Base-by-base conservation (phyloP, 768 basidiomycete species). In the Lactifluus echinatus region DNA sequence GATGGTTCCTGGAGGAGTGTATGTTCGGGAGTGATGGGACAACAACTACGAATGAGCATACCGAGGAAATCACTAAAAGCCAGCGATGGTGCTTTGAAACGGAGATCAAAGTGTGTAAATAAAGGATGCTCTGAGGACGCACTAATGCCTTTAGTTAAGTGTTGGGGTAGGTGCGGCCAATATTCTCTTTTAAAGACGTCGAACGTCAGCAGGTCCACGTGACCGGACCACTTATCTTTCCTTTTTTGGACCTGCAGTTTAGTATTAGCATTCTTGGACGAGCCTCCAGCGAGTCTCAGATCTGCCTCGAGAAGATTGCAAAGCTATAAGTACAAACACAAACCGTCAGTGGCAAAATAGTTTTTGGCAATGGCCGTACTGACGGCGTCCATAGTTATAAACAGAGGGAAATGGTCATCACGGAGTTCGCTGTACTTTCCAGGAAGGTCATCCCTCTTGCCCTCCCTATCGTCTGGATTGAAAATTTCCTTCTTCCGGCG, bases 51-150 rank as follows among this genome's bases (percentile, higher is more conserved):
- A 5, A 12, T 4, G 19, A 2, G 14, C 4, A 17, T 52, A 80
- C 85, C 85, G 56, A 87, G 75, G 24, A 88, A 68, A 64, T 88
- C 84, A 36, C 77, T 79, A 64, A 79, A 88, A 0, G 85, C 82
- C 3, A 83, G 69, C 12, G 78, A 72, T 2, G 84, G 76, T 65
- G 84, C 86, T 88, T 50, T 2, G 12, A 45, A 28, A 0, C 3
- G 15, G 19, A 23, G 2, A 24, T 58, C 11, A 58, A 52, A 1
- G 31, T 17, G 4, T 15, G 17, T 53, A 14, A 46, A 34, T 24
- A 10, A 26, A 28, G 56, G 12, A 39, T 17, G 49, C 21, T 50
- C 48, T 24, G 53, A 33, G 21, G 33, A 50, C 63, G 23, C 42
- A 84, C 86, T 79, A 12, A 87, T 68, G 2, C 74, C 74, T 59